Evolutionary conservation across 805 yeast species (phyloP), one percentile per base, ranked within the genome.

Genomic region (Grigorovia jiainica): DNA sequence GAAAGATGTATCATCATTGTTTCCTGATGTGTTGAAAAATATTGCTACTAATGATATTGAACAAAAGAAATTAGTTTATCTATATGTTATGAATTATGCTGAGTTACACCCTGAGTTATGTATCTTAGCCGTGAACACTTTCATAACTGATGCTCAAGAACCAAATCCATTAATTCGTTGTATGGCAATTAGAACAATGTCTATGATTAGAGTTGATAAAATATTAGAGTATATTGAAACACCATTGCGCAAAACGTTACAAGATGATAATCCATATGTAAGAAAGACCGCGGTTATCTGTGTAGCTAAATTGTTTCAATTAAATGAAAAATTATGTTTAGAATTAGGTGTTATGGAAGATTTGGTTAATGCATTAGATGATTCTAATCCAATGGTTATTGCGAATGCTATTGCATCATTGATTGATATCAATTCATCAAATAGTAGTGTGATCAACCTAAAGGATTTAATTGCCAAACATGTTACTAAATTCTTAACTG

Each of bases 181-280:
- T 1, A 75, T 92, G 65, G 97, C 99, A 0, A 89, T 92, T 45
- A 76, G 98, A 57, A 92, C 99, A 10, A 92, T 92, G 99, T 97
- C 98, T 0, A 90, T 97, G 67, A 87, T 92, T 39, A 71, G 97
- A 36, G 97, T 92, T 16, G 95, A 85, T 57, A 89, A 84, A 62
- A 89, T 92, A 79, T 85, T 87, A 34, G 97, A 90, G 58, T 92
- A 92, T 60, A 77, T 92, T 79, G 92, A 87, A 48, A 79, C 82
- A 17, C 98, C 98, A 0, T 68, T 92, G 49, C 79, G 80, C 48
- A 74, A 84, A 53, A 89, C 97, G 1, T 67, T 92, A 52, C 72
- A 70, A 44, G 98, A 92, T 65, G 97, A 89, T 56, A 89, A 89
- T 58, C 97, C 99, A 1, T 92, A 92, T 58, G 99, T 92, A 39